Percentiles rank a stretch among this genome's conserved stretches.
phyloP scores from a whole-genome alignment of 2,329 filamentous ascomycete species.

The Madurella fahalii region DNA sequence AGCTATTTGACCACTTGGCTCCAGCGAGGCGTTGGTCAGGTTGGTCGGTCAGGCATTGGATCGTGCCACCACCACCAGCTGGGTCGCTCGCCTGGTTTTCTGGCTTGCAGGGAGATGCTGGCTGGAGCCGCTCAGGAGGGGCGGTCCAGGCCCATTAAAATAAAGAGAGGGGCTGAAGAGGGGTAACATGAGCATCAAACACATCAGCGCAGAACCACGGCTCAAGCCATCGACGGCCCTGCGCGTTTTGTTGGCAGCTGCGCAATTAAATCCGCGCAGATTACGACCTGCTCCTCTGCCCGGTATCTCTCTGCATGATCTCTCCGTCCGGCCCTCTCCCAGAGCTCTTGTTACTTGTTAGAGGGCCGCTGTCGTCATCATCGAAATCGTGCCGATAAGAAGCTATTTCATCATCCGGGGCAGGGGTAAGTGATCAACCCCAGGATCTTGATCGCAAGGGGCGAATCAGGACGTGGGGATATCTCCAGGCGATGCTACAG shows the following conservation, averaged over 20 bases:
- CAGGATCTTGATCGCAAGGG: constrained; percentile 13
- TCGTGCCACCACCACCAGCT: not conserved
- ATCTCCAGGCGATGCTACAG: not conserved
- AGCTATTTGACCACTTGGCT: constrained; percentile 21
- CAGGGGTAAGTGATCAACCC: constrained; percentile 22
- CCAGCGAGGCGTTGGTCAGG: constrained; percentile 7
- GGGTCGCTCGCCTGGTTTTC: not conserved
- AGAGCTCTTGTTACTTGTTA: not conserved
- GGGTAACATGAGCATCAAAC: constrained; percentile 23
- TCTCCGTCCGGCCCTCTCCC: not conserved
- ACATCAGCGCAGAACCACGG: constrained; percentile 16
- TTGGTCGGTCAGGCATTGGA: not conserved
- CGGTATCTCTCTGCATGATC: too few species aligned
- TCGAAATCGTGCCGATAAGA: constrained; percentile 12
- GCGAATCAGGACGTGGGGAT: constrained; percentile 16
- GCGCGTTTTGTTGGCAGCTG: constrained; percentile 4
- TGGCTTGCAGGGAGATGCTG: not conserved
- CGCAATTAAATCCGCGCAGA: not conserved
- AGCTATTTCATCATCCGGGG: constrained; percentile 19
- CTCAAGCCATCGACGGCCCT: constrained; percentile 4
- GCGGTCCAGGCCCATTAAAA: constrained; percentile 16
- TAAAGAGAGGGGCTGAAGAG: constrained; percentile 16
- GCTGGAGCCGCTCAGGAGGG: not conserved
- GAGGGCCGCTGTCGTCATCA: constrained; percentile 13
- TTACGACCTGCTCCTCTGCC: too few species aligned